Base-by-base conservation (phyloP, 108 stramenopile species). In the Bacterosira constricta region DNA sequence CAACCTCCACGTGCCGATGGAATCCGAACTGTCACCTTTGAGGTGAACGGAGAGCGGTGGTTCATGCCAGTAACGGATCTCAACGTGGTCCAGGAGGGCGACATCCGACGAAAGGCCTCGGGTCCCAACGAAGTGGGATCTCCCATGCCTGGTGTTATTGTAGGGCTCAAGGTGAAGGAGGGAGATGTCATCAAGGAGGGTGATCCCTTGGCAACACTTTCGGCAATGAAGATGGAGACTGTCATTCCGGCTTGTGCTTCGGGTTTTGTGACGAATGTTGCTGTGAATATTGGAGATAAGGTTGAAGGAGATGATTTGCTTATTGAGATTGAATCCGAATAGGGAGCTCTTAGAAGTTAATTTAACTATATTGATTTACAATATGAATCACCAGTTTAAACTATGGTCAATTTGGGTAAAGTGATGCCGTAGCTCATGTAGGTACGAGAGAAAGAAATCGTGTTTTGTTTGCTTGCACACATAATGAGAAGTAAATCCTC, bases 201-300 rank as follows among this genome's bases (percentile, higher is more conserved):
- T 7, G 86, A 97, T 27, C 73, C 92, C 4, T 75, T 98, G 9
- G 87, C 90, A 12, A 94, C 92, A 12, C 81, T 98, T 21, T 90
- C 87, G 3, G 97, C 97, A 26, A 97, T 98, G 96, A 98, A 98
- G 71, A 98, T 98, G 97, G 97, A 98, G 82, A 96, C 96, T 13
- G 78, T 84, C 4, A 87, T 96, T 44, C 83, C 89, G 38, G 88
- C 96, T 4, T 83, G 95, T 30, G 45, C 70, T 4, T 56, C 77
- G n/a, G 97, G 97, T 35, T 53, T 59, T 18, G 90, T 97, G 29
- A 91, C 66, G 63, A 63, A 72, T 51, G 58, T 97, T 20, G 25
- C 64, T 18, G 94, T 95, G 17, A 88, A 81, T 36, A 90, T 90
- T 25, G 94, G 94, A 9, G 97, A 96, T 75, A 92, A 86, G 74